These are phyloP conservation scores for Exophiala bonariae DNA, from an alignment of 2,329 filamentous ascomycete genomes.

Conservation along the genomic window DNA sequence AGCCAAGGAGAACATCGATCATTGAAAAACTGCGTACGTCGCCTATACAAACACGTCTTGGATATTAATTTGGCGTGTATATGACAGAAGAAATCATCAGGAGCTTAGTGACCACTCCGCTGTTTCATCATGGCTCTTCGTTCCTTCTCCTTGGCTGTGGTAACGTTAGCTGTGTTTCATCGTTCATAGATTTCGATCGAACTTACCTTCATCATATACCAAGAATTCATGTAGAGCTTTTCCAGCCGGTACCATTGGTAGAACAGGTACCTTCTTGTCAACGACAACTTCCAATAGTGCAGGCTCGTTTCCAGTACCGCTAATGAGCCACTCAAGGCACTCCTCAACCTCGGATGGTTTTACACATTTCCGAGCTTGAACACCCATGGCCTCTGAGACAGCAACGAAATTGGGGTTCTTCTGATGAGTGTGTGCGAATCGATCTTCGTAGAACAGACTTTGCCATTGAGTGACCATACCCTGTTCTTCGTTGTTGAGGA, in stretches of 20 bases:
- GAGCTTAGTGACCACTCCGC: constrained; percentile 14
- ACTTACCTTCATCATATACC: constrained; percentile 75
- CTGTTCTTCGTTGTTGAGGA: constrained; percentile 96
- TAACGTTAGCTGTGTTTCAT: constrained; percentile 9
- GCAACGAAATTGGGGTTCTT: constrained; percentile 96
- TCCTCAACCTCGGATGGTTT: constrained; percentile 77
- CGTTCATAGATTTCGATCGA: constrained; percentile 1
- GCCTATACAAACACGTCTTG: constrained; percentile 12
- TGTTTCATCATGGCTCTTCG: constrained; percentile 65
- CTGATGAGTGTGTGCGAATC: constrained; percentile 89
- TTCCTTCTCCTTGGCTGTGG: constrained; percentile 65
- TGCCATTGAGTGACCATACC: constrained; percentile 99
- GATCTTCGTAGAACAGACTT: constrained; percentile 93
- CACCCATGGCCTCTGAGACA: constrained; percentile 85
- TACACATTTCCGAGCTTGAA: constrained; percentile 70
- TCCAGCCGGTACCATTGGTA: constrained; percentile 94
- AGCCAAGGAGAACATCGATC: background rate
- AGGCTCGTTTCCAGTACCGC: constrained; percentile 72
- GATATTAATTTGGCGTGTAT: background rate
- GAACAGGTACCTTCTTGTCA: constrained; percentile 76
- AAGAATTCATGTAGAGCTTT: constrained; percentile 89
- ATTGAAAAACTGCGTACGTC: constrained; percentile 10
- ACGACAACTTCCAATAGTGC: constrained; percentile 83
- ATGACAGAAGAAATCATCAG: constrained; percentile 1
- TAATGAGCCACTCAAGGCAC: constrained; percentile 82